phyloP scores from a whole-genome alignment of 2,329 filamentous ascomycete genomes.

The Aspergillus ibericus region DNA sequence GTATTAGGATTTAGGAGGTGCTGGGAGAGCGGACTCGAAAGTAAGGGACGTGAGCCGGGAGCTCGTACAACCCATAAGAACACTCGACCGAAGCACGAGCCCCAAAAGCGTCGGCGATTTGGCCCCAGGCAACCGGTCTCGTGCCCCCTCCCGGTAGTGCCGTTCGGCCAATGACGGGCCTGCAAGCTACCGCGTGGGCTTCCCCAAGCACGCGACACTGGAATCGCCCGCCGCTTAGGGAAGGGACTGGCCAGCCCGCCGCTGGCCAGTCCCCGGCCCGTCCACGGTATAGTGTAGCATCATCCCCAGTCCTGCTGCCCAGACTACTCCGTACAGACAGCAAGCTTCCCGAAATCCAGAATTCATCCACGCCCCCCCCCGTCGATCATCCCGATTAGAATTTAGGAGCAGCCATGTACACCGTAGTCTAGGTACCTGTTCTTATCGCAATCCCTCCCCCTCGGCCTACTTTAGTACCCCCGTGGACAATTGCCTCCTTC shows the following conservation, averaged over 20 bases:
- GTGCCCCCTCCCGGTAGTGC: conserved; percentile 22
- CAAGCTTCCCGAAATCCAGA: conserved; percentile 16
- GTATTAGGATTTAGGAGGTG: background rate
- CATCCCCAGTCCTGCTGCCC: background rate
- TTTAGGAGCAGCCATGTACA: background rate
- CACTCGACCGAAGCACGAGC: conserved; percentile 20
- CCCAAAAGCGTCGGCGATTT: conserved; percentile 23
- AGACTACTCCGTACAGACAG: background rate
- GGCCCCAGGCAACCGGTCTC: conserved; percentile 25
- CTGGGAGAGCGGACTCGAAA: background rate
- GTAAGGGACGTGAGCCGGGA: conserved; percentile 10
- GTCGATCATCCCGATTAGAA: conserved; percentile 14
- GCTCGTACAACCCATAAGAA: conserved; percentile 15
- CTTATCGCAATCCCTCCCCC: background rate
- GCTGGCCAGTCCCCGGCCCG: background rate
- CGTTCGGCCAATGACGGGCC: conserved; percentile 27
- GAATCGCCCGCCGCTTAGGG: conserved; percentile 2
- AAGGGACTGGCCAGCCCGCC: too few relatives aligned
- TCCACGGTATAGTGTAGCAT: background rate
- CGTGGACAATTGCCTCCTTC: background rate
- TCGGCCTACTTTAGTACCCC: background rate
- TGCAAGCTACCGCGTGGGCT: conserved; percentile 31
- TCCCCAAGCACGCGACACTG: conserved; percentile 39
- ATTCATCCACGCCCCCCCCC: background rate
- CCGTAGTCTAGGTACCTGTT: background rate